phyloP scores from a whole-genome alignment of 169 alveolate genomes.

The Plasmodium yoelii region DNA sequence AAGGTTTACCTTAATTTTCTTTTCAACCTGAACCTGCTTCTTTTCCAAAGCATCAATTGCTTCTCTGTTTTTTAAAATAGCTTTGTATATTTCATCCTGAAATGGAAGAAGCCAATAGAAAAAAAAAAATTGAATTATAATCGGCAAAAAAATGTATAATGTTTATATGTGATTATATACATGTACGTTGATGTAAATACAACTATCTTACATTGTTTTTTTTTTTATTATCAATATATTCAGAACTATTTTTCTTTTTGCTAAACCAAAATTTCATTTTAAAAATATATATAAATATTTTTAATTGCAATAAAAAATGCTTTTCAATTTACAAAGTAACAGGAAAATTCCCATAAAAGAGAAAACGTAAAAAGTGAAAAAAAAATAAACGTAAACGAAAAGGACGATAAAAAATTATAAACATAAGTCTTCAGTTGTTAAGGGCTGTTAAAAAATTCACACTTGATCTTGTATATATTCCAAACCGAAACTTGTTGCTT shows the following conservation, averaged over 20 bases:
- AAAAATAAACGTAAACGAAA: background rate
- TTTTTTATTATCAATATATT: conserved; percentile 33
- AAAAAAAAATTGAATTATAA: background rate
- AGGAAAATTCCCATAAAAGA: background rate
- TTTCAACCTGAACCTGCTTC: conserved; percentile 74
- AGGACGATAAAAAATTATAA: conserved; percentile 11
- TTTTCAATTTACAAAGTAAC: background rate
- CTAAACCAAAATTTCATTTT: conserved; percentile 76
- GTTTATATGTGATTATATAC: background rate
- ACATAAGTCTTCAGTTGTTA: conserved; percentile 5
- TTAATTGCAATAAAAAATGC: conserved; percentile 2
- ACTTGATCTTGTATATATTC: conserved; percentile 1
- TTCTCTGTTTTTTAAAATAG: conserved; percentile 71
- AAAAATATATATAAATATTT: conserved; percentile 11
- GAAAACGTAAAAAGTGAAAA: conserved; percentile 1
- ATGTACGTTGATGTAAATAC: background rate
- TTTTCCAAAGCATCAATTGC: conserved; percentile 76
- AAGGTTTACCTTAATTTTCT: conserved; percentile 70
- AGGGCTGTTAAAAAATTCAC: conserved; percentile 20
- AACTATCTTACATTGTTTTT: conserved; percentile 50
- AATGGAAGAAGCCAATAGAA: background rate
- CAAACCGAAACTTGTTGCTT: conserved; percentile 4
- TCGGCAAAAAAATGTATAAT: background rate
- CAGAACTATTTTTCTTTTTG: conserved; percentile 72
- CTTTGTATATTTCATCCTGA: conserved; percentile 74